Evolutionary conservation across 768 basidiomycete species (phyloP), one percentile per base, ranked within the genome.

Genomic region (Daedaleopsis sinensis): DNA sequence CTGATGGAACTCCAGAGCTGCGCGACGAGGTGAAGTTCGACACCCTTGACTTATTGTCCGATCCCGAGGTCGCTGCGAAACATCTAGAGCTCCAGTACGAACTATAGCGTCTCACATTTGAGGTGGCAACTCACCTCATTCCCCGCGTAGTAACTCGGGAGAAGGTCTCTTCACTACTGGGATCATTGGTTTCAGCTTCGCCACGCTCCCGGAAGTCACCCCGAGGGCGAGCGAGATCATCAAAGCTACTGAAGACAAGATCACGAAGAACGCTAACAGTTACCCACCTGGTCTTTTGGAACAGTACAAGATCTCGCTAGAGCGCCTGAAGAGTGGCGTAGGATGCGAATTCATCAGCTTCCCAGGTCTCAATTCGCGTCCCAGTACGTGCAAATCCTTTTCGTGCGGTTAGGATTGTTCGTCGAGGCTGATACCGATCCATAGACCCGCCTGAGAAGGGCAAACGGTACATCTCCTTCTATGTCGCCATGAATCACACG

Each of bases 401-500:
- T 8, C 19, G n/a, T 13, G 19, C 16, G 23, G 19, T 56, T 37
- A 21, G 15, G 36, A 27, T 35, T 38, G 21, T 24, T 3, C 4
- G 27, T 32, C 27, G 27, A 38, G 7, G 21, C 50, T 59, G 13
- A 23, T 16, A 5, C 49, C 10, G 0, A 55, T 24, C 12, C 7
- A 5, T 37, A 79, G 78, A 73, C 42, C 67, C 71, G 0, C 76
- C 78, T 0, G 73, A 72, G 57, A 63, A 74, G 0, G 78, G 77
- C 1, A 81, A 80, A 65, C 74, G 69, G 19, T 84, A 84, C 63
- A 48, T 80, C 23, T 76, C 79, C 0, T 46, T 83, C 16, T 51
- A 73, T 6, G 67, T 65, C 7, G 71, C 73, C 0, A 63, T 75
- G n/a, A 80, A 81, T 56, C 79, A 84, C 52, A 74, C 74, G 1